A percentile compares a stretch with the other conserved stretches of the same genome.
Conservation (phyloP, 257 asterid species). For the Coffea canephora region DNA sequence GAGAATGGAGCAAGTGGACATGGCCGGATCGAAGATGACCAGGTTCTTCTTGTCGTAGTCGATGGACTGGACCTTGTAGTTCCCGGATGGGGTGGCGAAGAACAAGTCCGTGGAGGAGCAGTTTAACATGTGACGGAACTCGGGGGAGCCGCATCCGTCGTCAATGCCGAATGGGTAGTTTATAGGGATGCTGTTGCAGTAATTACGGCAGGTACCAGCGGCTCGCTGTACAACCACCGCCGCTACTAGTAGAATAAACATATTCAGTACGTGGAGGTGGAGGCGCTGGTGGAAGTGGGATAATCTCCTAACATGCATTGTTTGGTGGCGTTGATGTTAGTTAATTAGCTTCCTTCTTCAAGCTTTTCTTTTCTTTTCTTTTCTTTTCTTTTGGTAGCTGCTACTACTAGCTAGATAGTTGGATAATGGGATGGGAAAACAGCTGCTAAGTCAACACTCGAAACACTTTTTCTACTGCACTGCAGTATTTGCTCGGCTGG, state of each 20-base stretch:
- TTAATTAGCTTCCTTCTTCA: no score
- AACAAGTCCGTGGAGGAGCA: constrained; percentile 60
- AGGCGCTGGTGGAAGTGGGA: neutral
- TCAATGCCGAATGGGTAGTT: constrained; percentile 80
- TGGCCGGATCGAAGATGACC: constrained; percentile 66
- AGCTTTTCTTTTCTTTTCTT: neutral
- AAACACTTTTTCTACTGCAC: no score
- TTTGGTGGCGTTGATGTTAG: neutral
- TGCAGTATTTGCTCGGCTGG: neutral
- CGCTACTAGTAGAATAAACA: neutral
- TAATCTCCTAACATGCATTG: neutral
- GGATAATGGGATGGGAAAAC: neutral
- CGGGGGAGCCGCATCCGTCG: constrained; percentile 86
- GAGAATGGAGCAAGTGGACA: constrained; percentile 91
- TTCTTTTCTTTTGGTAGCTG: neutral
- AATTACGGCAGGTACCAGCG: constrained; percentile 50
- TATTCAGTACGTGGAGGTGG: neutral
- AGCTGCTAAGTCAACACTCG: neutral
- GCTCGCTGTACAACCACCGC: neutral
- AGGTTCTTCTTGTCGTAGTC: constrained; percentile 51
- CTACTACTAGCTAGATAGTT: neutral
- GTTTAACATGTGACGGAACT: constrained; percentile 66
- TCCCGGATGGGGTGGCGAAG: constrained; percentile 83
- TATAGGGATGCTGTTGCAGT: constrained; percentile 74
- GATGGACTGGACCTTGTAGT: constrained; percentile 69